Percentiles rank a stretch among this genome's conserved stretches.
Conservation (phyloP, 192 early-diverging fungal genomes). For the Backusella circina region DNA sequence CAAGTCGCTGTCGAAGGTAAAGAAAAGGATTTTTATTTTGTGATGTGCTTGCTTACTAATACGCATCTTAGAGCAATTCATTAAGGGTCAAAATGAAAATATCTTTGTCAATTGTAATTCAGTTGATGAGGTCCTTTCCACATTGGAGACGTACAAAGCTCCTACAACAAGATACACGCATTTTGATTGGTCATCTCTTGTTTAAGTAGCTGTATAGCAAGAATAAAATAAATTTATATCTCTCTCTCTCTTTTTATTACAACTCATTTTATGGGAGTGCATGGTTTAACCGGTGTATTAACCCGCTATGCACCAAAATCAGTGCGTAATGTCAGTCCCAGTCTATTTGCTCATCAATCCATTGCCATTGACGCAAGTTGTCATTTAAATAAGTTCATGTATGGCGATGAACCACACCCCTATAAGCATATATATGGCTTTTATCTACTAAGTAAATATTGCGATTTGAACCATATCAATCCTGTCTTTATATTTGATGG, state of each 20-base stretch:
- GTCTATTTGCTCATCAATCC: neutral
- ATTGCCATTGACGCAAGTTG: conserved; percentile 35
- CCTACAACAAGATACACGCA: conserved; percentile 42
- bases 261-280: conserved; percentile 23
- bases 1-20: conserved; percentile 52
- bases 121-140: conserved; percentile 51
- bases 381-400: conserved; percentile 31
- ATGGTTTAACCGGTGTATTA: conserved; percentile 25
- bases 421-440: conserved; percentile 59
- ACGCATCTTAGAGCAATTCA: conserved; percentile 51
- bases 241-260: neutral
- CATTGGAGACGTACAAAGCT: conserved; percentile 48
- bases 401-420: conserved; percentile 36
- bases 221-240: neutral
- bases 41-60: too few relatives aligned
- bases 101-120: conserved; percentile 60
- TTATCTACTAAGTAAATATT: conserved; percentile 46
- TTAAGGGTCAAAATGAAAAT: conserved; percentile 41
- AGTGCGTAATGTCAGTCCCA: conserved; percentile 5
- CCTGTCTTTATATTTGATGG: conserved; percentile 77
- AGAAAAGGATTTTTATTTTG: neutral
- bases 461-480: conserved; percentile 47
- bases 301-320: conserved; percentile 25
- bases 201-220: neutral
- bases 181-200: conserved; percentile 44